Evolutionary conservation across 2,329 filamentous ascomycete species (phyloP).

Genomic region (Ambrosiella xylebori): DNA sequence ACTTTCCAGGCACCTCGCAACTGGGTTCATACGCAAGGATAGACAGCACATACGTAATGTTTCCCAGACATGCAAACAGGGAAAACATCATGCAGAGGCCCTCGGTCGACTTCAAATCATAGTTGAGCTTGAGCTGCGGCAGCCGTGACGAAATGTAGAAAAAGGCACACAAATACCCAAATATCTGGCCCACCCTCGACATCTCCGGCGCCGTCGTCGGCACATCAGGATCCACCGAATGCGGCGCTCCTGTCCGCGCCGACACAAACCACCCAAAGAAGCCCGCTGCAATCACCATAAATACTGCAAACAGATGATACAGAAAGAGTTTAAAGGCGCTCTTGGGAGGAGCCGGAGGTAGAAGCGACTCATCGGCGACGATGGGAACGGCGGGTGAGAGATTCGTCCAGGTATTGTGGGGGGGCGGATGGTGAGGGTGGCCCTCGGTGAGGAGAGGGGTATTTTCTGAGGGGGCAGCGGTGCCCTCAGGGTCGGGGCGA

Average conservation of each 20-base stretch:
- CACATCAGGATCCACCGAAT: constrained; percentile 12
- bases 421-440: constrained; percentile 17
- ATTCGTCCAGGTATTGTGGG: constrained; percentile 38
- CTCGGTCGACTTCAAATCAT: constrained; percentile 79
- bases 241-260: constrained; percentile 19
- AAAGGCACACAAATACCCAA: constrained; percentile 79
- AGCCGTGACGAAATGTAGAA: constrained; percentile 81
- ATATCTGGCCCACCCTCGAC: constrained; percentile 62
- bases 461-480: constrained; percentile 30
- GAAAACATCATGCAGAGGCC: constrained; percentile 92
- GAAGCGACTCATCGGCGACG: constrained; percentile 27
- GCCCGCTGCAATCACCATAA: constrained; percentile 72
- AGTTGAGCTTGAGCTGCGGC: constrained; percentile 84
- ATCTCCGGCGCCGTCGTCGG: constrained; percentile 32
- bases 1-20: constrained; percentile 33
- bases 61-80: constrained; percentile 88
- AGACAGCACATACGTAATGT: constrained; percentile 79
- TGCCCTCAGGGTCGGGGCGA: constrained; percentile 27
- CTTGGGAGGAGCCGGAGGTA: constrained; percentile 24
- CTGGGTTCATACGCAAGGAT: constrained; percentile 79
- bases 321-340: constrained; percentile 40
- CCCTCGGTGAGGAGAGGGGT: constrained; percentile 29
- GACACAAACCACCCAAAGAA: constrained; percentile 73
- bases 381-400: constrained; percentile 73
- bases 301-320: constrained; percentile 59